These are phyloP conservation scores for Exobasidium cylindrosporum DNA, from an alignment of 1,284 basidiomycete species.

Conservation along the genomic window DNA sequence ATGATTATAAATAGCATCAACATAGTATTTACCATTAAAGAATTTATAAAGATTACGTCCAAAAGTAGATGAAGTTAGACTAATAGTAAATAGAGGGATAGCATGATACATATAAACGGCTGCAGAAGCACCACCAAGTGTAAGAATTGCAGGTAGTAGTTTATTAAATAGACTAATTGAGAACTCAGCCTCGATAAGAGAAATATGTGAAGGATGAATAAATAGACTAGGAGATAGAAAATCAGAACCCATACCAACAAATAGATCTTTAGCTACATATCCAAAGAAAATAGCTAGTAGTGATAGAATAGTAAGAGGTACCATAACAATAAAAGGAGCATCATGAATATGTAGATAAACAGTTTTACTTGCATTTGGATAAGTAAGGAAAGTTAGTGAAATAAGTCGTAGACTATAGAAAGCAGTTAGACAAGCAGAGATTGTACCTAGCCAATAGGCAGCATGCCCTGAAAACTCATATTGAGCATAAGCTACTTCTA, in stretches of 20 bases:
- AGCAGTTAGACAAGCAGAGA: constrained; percentile 54
- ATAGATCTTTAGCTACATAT: constrained; percentile 53
- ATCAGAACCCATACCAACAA: constrained; percentile 55
- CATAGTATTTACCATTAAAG: constrained; percentile 25
- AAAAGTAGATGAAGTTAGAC: constrained; percentile 12
- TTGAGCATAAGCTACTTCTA: constrained; percentile 20
- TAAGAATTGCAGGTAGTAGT: constrained; percentile 50
- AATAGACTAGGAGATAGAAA: constrained; percentile 50
- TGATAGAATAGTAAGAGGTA: constrained; percentile 55
- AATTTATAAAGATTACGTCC: constrained; percentile 18
- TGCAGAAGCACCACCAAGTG: constrained; percentile 32
- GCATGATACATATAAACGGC: constrained; percentile 19
- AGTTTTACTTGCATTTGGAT: constrained; percentile 52
- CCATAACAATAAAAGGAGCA: constrained; percentile 51
- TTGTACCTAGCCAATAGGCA: constrained; percentile 55
- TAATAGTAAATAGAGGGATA: constrained; percentile 8
- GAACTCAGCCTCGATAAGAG: constrained; percentile 52
- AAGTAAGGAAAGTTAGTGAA: constrained; percentile 54
- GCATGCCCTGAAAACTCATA: constrained; percentile 34
- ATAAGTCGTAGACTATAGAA: constrained; percentile 56
- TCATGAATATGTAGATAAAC: constrained; percentile 55
- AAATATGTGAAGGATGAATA: constrained; percentile 37
- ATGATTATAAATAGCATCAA: constrained; percentile 24
- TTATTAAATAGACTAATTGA: constrained; percentile 50
- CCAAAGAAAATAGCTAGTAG: constrained; percentile 56